phyloP scores from a whole-genome alignment of 2,329 filamentous ascomycete species.

The Fusarium domesticum region DNA sequence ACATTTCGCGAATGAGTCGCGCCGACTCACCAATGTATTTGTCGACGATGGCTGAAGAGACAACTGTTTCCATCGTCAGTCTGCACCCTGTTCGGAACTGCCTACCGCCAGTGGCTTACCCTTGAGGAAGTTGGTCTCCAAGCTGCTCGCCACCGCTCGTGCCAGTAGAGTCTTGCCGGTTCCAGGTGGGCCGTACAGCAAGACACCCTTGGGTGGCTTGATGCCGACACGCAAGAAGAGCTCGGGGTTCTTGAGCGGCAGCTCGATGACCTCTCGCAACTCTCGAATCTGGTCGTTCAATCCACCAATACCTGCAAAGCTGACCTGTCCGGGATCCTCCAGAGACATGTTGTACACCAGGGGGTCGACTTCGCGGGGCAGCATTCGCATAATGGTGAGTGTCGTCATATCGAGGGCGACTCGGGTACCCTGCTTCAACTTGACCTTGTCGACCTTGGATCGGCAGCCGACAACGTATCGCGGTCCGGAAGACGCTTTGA shows the following conservation, averaged over 20 bases:
- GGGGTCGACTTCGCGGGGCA: slow-evolving; percentile 95
- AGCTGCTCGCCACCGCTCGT: slow-evolving; percentile 88
- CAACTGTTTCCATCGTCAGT: slow-evolving; percentile 57
- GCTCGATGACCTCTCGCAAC: slow-evolving; percentile 93
- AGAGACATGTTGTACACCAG: slow-evolving; percentile 99
- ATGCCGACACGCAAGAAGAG: slow-evolving; percentile 95
- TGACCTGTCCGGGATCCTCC: slow-evolving; percentile 95
- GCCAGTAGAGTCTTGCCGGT: slow-evolving; percentile 96
- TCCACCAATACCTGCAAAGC: slow-evolving; percentile 95
- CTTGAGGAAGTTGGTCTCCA: slow-evolving; percentile 98
- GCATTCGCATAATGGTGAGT: slow-evolving; percentile 99
- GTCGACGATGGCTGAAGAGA: slow-evolving; percentile 98
- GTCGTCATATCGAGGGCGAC: slow-evolving; percentile 99
- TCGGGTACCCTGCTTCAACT: slow-evolving; percentile 96
- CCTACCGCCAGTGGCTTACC: slow-evolving; percentile 50
- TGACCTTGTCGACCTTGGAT: slow-evolving; percentile 95
- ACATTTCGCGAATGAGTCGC: slow-evolving; percentile 97
- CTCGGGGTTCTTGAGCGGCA: slow-evolving; percentile 97
- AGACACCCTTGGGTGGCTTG: slow-evolving; percentile 96
- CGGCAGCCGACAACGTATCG: slow-evolving; percentile 98
- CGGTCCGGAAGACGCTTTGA: slow-evolving; percentile 95
- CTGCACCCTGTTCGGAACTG: background rate
- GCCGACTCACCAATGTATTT: slow-evolving; percentile 99
- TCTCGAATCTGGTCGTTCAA: slow-evolving; percentile 98
- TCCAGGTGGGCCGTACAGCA: slow-evolving; percentile 93